Percentiles rank a stretch among this genome's conserved stretches.
phyloP scores from a whole-genome alignment of 257 asterid genomes.

The Ligustrum vulgare region DNA sequence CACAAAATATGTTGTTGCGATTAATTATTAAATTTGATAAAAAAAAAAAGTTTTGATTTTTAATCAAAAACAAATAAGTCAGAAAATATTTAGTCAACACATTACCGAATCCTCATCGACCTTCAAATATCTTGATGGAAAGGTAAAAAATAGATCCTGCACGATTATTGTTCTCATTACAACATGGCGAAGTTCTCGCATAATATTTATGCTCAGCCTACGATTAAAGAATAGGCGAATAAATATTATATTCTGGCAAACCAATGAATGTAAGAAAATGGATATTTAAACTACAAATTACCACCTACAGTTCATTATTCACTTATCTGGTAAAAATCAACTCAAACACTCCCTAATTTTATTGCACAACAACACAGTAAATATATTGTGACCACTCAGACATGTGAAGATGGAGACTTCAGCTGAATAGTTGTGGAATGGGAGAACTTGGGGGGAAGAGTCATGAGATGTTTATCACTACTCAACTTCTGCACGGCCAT shows the following conservation, averaged over 20 bases:
- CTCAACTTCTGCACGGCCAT: constrained; percentile 45
- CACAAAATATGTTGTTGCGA: too few species aligned
- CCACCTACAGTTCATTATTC: background rate
- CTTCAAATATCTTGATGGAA: background rate
- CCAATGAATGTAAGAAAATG: background rate
- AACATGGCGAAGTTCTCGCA: background rate
- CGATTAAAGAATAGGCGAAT: background rate
- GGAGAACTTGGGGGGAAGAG: constrained; percentile 53
- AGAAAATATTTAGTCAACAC: too few species aligned
- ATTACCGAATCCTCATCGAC: too few species aligned
- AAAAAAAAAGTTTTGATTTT: too few species aligned
- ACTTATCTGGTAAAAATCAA: background rate
- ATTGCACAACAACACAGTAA: constrained; percentile 14
- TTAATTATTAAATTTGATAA: too few species aligned
- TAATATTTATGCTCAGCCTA: background rate
- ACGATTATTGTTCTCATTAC: background rate
- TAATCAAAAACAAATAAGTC: too few species aligned
- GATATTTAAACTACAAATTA: background rate
- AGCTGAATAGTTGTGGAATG: constrained; percentile 44
- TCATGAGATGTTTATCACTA: constrained; percentile 41
- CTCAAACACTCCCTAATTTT: background rate
- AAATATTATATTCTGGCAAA: background rate
- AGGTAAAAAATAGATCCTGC: background rate
- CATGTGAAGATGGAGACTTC: constrained; percentile 17
- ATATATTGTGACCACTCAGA: constrained; percentile 11